Percentiles rank a stretch among this genome's conserved stretches.
Conservation (phyloP, 2,329 filamentous ascomycete species). For the Emericellopsis cladophorae region DNA sequence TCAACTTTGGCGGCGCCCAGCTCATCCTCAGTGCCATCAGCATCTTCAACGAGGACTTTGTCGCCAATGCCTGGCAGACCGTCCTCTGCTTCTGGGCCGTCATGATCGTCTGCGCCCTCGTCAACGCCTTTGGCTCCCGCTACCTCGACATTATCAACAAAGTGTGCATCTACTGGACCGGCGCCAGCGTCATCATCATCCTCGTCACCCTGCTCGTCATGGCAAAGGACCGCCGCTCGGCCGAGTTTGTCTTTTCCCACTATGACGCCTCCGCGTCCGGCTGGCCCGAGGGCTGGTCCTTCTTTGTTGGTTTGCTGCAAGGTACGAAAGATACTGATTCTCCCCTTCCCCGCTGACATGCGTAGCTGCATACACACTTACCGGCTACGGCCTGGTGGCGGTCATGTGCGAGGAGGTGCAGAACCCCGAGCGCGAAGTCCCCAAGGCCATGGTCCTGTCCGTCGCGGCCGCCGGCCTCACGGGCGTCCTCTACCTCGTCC, state of each 20-base stretch:
- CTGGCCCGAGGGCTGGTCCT: slow-evolving; percentile 55
- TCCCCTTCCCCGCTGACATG: slow-evolving; percentile 4
- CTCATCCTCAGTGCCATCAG: slow-evolving; percentile 56
- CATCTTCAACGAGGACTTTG: slow-evolving; percentile 50
- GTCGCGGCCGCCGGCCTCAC: slow-evolving; percentile 53
- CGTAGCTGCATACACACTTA: slow-evolving; percentile 24
- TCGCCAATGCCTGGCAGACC: slow-evolving; percentile 53
- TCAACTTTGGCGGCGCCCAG: slow-evolving; percentile 58
- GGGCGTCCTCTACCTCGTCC: slow-evolving; percentile 53
- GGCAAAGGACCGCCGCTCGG: slow-evolving; percentile 50
- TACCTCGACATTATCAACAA: slow-evolving; percentile 57
- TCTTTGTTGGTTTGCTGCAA: slow-evolving; percentile 40
- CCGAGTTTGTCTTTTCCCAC: slow-evolving; percentile 51
- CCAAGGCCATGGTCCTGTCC: slow-evolving; percentile 55
- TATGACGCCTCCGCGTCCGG: slow-evolving; percentile 58
- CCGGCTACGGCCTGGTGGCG: slow-evolving; percentile 38
- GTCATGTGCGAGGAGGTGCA: slow-evolving; percentile 51
- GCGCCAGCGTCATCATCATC: slow-evolving; percentile 56
- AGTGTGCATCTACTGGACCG: slow-evolving; percentile 60
- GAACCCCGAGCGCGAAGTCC: slow-evolving; percentile 46
- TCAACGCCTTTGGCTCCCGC: slow-evolving; percentile 51
- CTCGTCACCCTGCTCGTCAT: slow-evolving; percentile 56
- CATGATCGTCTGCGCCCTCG: slow-evolving; percentile 47
- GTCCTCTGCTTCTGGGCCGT: slow-evolving; percentile 63
- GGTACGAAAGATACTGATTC: slow-evolving; percentile 25